phyloP scores from a whole-genome alignment of 225 moss, liverwort and hornwort genomes.

The Pseudisothecium myosuroides region DNA sequence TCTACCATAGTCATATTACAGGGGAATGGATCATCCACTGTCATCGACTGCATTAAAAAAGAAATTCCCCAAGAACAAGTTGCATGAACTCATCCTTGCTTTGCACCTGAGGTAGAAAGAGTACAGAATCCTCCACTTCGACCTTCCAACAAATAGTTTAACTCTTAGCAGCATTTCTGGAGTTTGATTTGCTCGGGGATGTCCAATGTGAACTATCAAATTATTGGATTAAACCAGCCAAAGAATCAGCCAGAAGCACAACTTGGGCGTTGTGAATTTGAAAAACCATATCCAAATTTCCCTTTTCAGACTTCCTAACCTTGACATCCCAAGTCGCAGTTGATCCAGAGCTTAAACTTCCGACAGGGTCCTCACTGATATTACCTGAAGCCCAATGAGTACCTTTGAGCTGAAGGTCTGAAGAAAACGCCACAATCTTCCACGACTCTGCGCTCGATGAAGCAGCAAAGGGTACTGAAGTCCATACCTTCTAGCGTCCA shows the following conservation, averaged over 20 bases:
- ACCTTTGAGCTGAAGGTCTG: slow-evolving; percentile 68
- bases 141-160: slow-evolving; percentile 39
- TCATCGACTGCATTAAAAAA: slow-evolving; percentile 21
- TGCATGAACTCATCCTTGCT: slow-evolving; percentile 46
- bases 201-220: slow-evolving; percentile 62
- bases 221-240: slow-evolving; percentile 72
- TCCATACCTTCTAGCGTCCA: slow-evolving; percentile 35
- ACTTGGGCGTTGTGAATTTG: slow-evolving; percentile 51
- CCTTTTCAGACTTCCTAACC: slow-evolving; percentile 32
- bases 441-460: slow-evolving; percentile 17
- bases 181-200: slow-evolving; percentile 10
- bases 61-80: slow-evolving; percentile 38
- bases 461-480: slow-evolving; percentile 15
- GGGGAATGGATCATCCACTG: slow-evolving; percentile 12
- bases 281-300: slow-evolving; percentile 43
- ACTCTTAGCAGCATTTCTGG: slow-evolving; percentile 1
- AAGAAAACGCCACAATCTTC: slow-evolving; percentile 54
- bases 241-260: slow-evolving; percentile 66
- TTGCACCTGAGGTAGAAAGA: slow-evolving; percentile 43
- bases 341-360: slow-evolving; percentile 52
- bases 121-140: slow-evolving; percentile 52
- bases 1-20: no score
- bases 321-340: slow-evolving; percentile 46
- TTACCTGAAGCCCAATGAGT: slow-evolving; percentile 85
- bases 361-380: slow-evolving; percentile 38